A percentile compares a stretch with the other conserved stretches of the same genome.
These are phyloP conservation scores for Citrullus amarus DNA, from an alignment of 306 rosid species.

Conservation along the genomic window DNA sequence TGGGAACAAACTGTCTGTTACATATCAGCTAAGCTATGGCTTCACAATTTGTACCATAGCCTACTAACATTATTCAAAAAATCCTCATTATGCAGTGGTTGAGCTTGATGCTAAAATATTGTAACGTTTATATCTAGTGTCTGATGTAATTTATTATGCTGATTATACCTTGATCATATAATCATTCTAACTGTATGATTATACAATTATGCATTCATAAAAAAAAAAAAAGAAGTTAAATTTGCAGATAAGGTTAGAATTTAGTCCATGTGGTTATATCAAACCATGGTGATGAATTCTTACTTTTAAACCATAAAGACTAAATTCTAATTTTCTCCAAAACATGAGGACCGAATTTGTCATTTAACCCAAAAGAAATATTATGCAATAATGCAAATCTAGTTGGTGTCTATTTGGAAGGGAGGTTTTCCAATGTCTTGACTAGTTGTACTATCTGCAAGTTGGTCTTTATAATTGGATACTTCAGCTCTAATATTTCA, in stretches of 20 bases:
- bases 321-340: no score
- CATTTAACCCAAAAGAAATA: background rate
- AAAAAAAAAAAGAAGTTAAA: no score
- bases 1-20: no score
- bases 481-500: background rate
- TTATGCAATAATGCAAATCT: background rate
- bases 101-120: background rate
- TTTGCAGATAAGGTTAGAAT: no score
- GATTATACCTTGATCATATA: background rate
- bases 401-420: no score
- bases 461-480: background rate
- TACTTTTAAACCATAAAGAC: no score
- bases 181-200: background rate
- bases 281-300: no score
- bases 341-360: no score
- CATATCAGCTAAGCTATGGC: background rate
- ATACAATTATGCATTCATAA: no score
- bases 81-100: background rate
- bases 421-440: background rate
- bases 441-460: background rate
- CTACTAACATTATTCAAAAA: background rate
- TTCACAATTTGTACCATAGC: background rate
- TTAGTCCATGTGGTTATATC: no score
- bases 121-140: background rate
- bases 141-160: background rate